Base-by-base conservation (phyloP, 202 grass and related monocot species). In the Eragrostis tef region DNA sequence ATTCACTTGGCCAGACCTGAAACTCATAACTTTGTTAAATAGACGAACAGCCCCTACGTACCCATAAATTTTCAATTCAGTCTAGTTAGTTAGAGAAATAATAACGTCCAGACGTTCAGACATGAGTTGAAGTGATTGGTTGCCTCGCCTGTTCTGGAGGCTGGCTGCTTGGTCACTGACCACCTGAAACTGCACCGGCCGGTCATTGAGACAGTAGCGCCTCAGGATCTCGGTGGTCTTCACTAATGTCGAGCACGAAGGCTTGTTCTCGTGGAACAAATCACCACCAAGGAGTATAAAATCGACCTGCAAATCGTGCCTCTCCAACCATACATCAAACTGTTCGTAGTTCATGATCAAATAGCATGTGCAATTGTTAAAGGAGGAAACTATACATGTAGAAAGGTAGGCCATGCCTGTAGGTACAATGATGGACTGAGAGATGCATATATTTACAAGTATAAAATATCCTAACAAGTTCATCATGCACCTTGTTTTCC, bases 181-280 rank as follows among this genome's bases (percentile, higher is more conserved):
- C 34, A 94, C 81, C 81, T 73, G 84, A 53, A 91, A 94, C 63
- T 82, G 77, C 31, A 89, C 86, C 2, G 69, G 81, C 0, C 25
- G 68, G 49, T 91, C 78, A 2, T 85, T 76, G 8, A 91, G 64
- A 56, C 88, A 91, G 36, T 71, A 67, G 11, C 51, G 60, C 27
- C 85, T 50, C 2, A 90, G 67, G 52, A 90, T 93, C 81, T 86
- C 88, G 22, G 86, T 84, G 8, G 86, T 58, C 20, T 84, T 93
- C 6, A 93, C 72, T 69, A 90, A 80, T 5, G 83, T 90, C 2
- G 86, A 86, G 15, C 78, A 42, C 1, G 91, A 93, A 19, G 91
- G 91, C 21, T 90, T 93, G 86, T 86, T 90, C 27, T 93, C 86
- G 43, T 93, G 88, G 67, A 93, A 93, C 42, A 90, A 10, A 51